These are phyloP conservation scores for Cucumis hystrix DNA, from an alignment of 306 rosid genomes.

Conservation along the genomic window DNA sequence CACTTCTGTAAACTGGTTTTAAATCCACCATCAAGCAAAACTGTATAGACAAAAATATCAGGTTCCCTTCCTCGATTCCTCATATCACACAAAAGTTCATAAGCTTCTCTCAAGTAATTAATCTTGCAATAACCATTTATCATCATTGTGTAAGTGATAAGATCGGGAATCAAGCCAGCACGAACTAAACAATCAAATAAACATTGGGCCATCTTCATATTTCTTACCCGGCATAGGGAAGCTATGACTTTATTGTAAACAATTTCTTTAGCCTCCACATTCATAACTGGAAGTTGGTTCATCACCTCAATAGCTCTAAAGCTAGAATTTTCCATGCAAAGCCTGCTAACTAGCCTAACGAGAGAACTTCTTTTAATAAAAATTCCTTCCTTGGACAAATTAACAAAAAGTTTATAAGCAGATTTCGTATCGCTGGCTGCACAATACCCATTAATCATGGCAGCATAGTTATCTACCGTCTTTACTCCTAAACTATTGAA, in stretches of 20 bases:
- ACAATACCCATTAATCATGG: constrained; percentile 65
- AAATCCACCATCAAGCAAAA: constrained; percentile 45
- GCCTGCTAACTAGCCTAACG: constrained; percentile 37
- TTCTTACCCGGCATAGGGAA: constrained; percentile 38
- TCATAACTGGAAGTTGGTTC: constrained; percentile 24
- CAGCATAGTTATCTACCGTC: constrained; percentile 40
- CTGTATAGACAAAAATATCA: constrained; percentile 55
- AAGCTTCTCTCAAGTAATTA: constrained; percentile 44
- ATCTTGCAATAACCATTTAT: constrained; percentile 52
- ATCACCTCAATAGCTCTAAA: constrained; percentile 27
- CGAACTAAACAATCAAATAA: constrained; percentile 30
- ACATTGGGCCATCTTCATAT: constrained; percentile 33
- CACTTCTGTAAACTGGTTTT: constrained; percentile 19
- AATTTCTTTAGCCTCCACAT: constrained; percentile 35
- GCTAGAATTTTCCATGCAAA: constrained; percentile 31
- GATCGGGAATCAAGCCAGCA: constrained; percentile 43
- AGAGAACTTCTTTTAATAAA: constrained; percentile 20
- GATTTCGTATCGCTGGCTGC: constrained; percentile 26
- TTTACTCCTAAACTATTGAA: constrained; percentile 33
- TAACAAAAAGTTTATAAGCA: constrained; percentile 37
- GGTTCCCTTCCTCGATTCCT: constrained; percentile 52
- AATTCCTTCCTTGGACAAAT: constrained; percentile 31
- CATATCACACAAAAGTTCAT: constrained; percentile 55
- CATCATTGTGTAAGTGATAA: constrained; percentile 57
- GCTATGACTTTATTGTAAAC: constrained; percentile 44